Evolutionary conservation across 352 stramenopile genomes (phyloP).

Genomic region (Globisporangium carolinianum): DNA sequence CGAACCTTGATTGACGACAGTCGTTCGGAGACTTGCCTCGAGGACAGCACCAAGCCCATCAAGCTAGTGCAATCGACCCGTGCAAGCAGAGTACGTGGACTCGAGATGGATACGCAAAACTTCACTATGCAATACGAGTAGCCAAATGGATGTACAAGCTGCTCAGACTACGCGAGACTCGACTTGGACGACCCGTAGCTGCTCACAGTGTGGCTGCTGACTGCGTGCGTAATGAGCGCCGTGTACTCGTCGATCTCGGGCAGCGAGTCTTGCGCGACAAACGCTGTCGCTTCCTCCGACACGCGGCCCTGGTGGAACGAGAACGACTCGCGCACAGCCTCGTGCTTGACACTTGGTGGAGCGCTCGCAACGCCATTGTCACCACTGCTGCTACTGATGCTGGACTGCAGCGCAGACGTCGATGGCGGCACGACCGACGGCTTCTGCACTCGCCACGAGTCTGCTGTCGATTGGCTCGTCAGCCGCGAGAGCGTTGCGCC

Average conservation of each 20-base stretch:
- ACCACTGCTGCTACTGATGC: neutral
- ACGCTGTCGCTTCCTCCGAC: conserved; percentile 26
- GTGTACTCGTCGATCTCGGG: conserved; percentile 75
- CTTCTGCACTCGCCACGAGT: conserved; percentile 1
- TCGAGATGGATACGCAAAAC: too few species aligned
- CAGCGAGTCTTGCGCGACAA: conserved; percentile 38
- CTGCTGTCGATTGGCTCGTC: conserved; percentile 1
- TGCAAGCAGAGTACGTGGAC: too few species aligned
- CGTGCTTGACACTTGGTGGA: conserved; percentile 4
- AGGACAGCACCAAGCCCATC: too few species aligned
- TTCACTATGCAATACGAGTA: too few species aligned
- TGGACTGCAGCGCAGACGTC: neutral
- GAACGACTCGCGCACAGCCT: conserved; percentile 23
- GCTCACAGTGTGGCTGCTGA: conserved; percentile 10
- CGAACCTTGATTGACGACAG: too few species aligned
- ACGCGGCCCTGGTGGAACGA: conserved; percentile 71
- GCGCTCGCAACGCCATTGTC: neutral
- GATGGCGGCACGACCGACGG: neutral
- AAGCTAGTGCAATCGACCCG: too few species aligned
- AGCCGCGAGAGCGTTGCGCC: conserved; percentile 23
- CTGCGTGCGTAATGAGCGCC: conserved; percentile 33
- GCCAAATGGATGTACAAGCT: neutral
- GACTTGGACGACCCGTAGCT: conserved; percentile 19
- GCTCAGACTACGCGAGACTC: conserved; percentile 4
- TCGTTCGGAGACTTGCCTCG: too few species aligned